Base-by-base conservation (phyloP, 2,329 filamentous ascomycete species). In the Madurella mycetomatis region DNA sequence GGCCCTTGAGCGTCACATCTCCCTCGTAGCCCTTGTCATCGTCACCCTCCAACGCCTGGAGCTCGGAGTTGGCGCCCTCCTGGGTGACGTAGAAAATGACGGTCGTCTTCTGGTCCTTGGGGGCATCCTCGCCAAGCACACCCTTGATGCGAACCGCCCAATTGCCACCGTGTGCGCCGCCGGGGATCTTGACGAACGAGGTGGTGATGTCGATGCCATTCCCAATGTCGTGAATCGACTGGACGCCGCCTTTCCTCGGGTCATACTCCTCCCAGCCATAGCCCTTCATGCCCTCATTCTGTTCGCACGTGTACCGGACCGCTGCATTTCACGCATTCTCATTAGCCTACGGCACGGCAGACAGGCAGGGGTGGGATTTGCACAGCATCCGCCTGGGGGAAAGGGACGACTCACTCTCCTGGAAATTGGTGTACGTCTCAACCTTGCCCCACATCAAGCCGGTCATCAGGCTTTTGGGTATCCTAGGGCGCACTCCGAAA, bases 221-320 rank as follows among this genome's bases (percentile, higher is more conserved):
- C 47, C 83, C 87, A 51, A 86, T 85, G 70, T 99, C 94, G 67
- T 95, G 90, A 56, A 99, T 92, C 0, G 88, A 88, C 72, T 99
- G 90, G 18, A 88, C 79, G 53, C 94, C 94, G 58, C 94, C 94
- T 53, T 80, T 87, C 54, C 94, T 82, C 18, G 91, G 86, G 72
- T 99, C 94, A 70, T 95, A 99, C 69, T 95, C 90, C 65, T 97
- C 92, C 94, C 94, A 99, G 58, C 94, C 94, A 70, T 99, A 99
- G 53, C 92, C 92, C 46, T 84, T 87, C 81, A 99, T 95, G 61
- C 88, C 88, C 69, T 95, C 90, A 69, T 94, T 83, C 70, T 99
- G 94, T 71, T 97, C 94, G 73, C 94, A 99, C 0, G 94, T 96
- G 70, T 96, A 91, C 60, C 94, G 85, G 65, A 96, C 87, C 64